phyloP scores from a whole-genome alignment of 208 protist species.

The Novymonas esmeraldas region DNA sequence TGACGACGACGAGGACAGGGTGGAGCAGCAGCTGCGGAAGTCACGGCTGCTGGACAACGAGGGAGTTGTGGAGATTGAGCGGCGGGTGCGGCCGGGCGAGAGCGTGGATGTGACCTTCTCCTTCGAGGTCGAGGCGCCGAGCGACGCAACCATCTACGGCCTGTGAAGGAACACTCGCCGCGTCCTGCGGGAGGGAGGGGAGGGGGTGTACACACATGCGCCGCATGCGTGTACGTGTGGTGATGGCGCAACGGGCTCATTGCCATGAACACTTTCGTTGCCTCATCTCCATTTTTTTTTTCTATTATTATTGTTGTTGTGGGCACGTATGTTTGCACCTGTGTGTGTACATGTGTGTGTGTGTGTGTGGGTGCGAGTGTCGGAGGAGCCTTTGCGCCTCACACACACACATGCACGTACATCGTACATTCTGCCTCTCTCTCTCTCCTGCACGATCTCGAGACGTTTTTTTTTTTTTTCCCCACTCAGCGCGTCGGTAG shows the following conservation, averaged over 20 bases:
- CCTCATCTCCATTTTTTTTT: background rate
- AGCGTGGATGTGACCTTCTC: conserved; percentile 25
- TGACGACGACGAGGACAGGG: conserved; percentile 25
- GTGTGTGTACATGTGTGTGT: background rate
- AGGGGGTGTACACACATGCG: too few relatives aligned
- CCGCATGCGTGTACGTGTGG: background rate
- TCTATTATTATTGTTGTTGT: background rate
- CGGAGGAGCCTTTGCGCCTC: background rate
- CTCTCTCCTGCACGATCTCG: too few relatives aligned
- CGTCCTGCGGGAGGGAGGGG: too few relatives aligned
- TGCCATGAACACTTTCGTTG: too few relatives aligned
- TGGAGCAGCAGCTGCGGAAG: conserved; percentile 27
- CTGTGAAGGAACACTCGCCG: background rate
- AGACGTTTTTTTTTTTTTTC: too few relatives aligned
- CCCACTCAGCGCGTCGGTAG: too few relatives aligned
- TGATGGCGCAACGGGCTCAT: too few relatives aligned
- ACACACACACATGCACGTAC: too few relatives aligned
- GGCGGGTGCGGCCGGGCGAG: conserved; percentile 19
- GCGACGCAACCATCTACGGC: conserved; percentile 24
- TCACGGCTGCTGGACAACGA: conserved; percentile 23
- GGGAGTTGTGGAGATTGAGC: conserved; percentile 33
- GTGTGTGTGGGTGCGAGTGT: background rate
- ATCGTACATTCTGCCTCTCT: too few relatives aligned
- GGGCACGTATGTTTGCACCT: background rate
- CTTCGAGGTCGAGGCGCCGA: conserved; percentile 32